Conservation (phyloP, 208 protist species). For the Endotrypanum monterogeii region DNA sequence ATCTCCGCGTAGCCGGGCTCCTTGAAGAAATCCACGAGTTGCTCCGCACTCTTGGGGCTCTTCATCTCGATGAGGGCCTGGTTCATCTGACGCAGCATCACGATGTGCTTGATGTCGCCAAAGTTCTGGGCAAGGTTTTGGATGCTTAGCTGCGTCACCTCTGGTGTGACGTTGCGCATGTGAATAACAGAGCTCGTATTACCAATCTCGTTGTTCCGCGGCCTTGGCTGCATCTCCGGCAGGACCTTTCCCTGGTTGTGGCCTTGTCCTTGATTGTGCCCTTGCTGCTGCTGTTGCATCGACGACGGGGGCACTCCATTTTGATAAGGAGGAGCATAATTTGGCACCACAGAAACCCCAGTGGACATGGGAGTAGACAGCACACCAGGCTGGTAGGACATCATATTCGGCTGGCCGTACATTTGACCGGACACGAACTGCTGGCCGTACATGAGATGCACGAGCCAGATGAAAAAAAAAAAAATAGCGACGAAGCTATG, state of each 20-base stretch:
- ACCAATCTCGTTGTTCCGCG: slow-evolving; percentile 89
- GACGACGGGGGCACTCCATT: slow-evolving; percentile 21
- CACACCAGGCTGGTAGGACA: slow-evolving; percentile 55
- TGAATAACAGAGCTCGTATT: slow-evolving; percentile 85
- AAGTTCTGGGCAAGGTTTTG: slow-evolving; percentile 88
- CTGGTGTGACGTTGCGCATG: slow-evolving; percentile 90
- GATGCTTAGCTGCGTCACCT: slow-evolving; percentile 91
- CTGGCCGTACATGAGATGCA: slow-evolving; percentile 69
- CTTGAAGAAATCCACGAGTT: slow-evolving; percentile 90
- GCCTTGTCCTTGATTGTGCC: slow-evolving; percentile 17
- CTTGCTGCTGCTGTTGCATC: slow-evolving; percentile 26
- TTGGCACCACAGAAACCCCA: slow-evolving; percentile 45
- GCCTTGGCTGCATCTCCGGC: slow-evolving; percentile 27
- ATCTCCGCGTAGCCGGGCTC: slow-evolving; percentile 89
- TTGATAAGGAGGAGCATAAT: slow-evolving; percentile 46
- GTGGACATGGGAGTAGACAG: slow-evolving; percentile 37
- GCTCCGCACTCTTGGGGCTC: slow-evolving; percentile 78
- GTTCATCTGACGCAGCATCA: slow-evolving; percentile 94
- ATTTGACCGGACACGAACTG: slow-evolving; percentile 65
- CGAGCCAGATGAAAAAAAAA: slow-evolving; percentile 1
- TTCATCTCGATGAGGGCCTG: slow-evolving; percentile 94
- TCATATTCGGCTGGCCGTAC: slow-evolving; percentile 74
- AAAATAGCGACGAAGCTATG: not conserved
- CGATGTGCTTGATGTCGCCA: slow-evolving; percentile 91
- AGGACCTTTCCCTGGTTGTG: slow-evolving; percentile 15